Conservation (phyloP, 768 basidiomycete species). For the Hypsizygus marmoreus region DNA sequence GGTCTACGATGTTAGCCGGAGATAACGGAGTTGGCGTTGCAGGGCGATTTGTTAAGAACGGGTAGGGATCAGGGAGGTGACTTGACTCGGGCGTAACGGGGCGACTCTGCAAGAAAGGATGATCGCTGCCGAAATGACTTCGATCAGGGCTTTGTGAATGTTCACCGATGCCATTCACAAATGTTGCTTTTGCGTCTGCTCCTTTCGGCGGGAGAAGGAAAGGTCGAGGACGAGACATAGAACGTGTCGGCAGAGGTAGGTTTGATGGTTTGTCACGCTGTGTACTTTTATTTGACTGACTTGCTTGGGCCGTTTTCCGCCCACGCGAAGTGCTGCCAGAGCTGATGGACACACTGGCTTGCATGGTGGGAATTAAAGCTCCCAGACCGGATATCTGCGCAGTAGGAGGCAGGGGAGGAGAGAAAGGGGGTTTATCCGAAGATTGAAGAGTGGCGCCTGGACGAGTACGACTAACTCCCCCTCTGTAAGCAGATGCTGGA, state of each 20-base stretch:
- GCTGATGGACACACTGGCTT: too few species aligned
- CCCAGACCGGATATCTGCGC: too few species aligned
- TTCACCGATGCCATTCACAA: background rate
- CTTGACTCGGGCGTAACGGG: background rate
- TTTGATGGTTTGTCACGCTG: too few species aligned
- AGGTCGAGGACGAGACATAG: background rate
- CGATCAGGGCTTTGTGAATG: background rate
- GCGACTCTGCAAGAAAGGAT: background rate
- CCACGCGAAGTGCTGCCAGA: too few species aligned
- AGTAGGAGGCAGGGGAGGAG: too few species aligned
- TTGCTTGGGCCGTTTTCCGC: too few species aligned
- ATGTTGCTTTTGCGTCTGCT: constrained; percentile 1
- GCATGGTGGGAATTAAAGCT: too few species aligned
- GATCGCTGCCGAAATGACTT: constrained; percentile 1
- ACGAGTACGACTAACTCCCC: too few species aligned
- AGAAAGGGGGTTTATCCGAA: too few species aligned
- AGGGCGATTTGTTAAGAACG: background rate
- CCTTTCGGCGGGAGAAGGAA: constrained; percentile 1
- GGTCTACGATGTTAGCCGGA: background rate
- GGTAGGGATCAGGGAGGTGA: background rate
- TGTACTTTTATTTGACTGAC: too few species aligned
- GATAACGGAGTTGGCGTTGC: constrained; percentile 6
- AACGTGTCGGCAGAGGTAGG: background rate
- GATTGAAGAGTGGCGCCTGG: too few species aligned
- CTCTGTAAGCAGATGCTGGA: too few species aligned